These are phyloP conservation scores for Begonia fuchsioides DNA, from an alignment of 306 rosid species.

Conservation along the genomic window DNA sequence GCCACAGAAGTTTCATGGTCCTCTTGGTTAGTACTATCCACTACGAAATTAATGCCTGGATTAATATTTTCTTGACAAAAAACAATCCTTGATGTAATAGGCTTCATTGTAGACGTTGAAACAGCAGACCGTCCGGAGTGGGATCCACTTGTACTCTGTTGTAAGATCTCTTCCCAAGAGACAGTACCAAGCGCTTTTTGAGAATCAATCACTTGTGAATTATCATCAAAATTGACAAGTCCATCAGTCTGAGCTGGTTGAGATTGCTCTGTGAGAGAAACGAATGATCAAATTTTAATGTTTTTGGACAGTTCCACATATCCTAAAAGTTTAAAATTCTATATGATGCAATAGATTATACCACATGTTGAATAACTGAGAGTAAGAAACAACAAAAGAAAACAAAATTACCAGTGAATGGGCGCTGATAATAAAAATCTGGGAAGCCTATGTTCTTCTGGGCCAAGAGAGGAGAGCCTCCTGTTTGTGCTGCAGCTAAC, in stretches of 20 bases:
- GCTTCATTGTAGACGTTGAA: conserved; percentile 27
- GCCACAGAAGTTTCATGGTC: conserved; percentile 32
- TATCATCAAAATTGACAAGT: conserved; percentile 19
- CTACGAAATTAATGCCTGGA: conserved; percentile 14
- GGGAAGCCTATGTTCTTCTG: conserved; percentile 20
- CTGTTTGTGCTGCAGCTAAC: conserved; percentile 9
- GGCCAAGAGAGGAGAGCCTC: conserved; percentile 22
- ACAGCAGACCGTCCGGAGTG: conserved; percentile 32
- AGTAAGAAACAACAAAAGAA: conserved; percentile 1
- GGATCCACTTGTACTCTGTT: conserved; percentile 28
- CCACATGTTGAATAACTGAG: not conserved
- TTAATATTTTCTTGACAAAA: conserved; percentile 28
- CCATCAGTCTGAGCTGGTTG: conserved; percentile 29
- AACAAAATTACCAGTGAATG: conserved; percentile 21
- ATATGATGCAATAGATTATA: conserved; percentile 1
- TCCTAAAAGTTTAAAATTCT: conserved; percentile 4
- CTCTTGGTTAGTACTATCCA: conserved; percentile 20
- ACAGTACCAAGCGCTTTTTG: conserved; percentile 32
- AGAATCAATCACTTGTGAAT: conserved; percentile 19
- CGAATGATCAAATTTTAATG: conserved; percentile 26
- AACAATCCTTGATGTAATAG: conserved; percentile 24
- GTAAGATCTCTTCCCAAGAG: conserved; percentile 54
- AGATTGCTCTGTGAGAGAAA: conserved; percentile 33
- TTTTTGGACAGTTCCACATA: conserved; percentile 10
- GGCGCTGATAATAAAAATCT: conserved; percentile 19